Conservation (phyloP, 305 asterid genomes). For the Solanum hybrid region DNA sequence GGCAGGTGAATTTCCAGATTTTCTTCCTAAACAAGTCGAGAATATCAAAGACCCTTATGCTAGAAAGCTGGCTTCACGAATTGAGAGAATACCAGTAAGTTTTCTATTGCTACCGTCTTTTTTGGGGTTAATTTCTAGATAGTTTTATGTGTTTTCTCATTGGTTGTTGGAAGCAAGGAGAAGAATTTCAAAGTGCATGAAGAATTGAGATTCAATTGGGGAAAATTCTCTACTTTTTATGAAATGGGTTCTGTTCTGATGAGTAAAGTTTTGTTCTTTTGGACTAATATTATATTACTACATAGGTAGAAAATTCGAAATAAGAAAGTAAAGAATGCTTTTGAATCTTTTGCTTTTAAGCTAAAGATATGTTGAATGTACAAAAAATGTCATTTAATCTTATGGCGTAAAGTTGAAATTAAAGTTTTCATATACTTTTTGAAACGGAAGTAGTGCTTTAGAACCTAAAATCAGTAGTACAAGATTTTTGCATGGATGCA, state of each 20-base stretch:
- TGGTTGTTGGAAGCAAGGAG: neutral
- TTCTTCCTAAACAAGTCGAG: constrained; percentile 66
- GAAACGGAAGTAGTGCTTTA: neutral
- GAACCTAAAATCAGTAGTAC: neutral
- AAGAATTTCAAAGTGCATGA: neutral
- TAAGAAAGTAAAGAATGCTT: neutral
- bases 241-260: neutral
- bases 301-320: neutral
- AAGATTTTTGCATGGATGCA: neutral
- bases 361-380: neutral
- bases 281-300: neutral
- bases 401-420: neutral
- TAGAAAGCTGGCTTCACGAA: constrained; percentile 65
- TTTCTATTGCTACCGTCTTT: neutral
- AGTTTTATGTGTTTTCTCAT: neutral
- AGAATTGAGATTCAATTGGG: neutral
- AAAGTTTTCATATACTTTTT: neutral
- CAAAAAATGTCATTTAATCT: neutral
- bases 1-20: constrained; percentile 51
- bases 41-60: constrained; percentile 59
- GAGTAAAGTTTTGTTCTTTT: neutral
- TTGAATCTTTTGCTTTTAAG: neutral
- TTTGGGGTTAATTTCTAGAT: neutral
- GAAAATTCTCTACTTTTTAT: neutral
- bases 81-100: constrained; percentile 58